These are phyloP conservation scores for Stevia rebaudiana DNA, from an alignment of 140 eudicot species.

Conservation along the genomic window DNA sequence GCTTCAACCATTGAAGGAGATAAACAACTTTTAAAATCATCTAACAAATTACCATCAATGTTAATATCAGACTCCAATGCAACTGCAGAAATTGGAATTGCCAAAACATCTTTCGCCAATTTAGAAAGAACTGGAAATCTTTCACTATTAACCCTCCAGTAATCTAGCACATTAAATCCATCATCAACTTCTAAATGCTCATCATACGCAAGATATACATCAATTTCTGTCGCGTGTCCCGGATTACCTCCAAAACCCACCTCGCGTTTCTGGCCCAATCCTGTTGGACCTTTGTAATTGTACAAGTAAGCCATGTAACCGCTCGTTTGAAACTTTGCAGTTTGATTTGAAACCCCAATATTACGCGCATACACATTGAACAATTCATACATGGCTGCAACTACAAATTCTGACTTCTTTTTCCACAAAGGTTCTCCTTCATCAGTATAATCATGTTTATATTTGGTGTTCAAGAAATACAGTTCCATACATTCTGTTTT, in stretches of 20 bases:
- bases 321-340: background rate
- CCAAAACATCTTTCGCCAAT: constrained; percentile 10
- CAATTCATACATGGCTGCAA: background rate
- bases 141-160: constrained; percentile 1
- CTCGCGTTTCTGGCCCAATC: background rate
- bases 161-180: background rate
- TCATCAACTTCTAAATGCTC: background rate
- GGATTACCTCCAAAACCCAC: constrained; percentile 11
- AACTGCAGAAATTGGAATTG: background rate
- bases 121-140: background rate
- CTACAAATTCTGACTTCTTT: constrained; percentile 5
- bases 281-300: background rate
- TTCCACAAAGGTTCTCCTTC: background rate
- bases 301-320: constrained; percentile 10
- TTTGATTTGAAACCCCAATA: background rate
- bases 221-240: background rate
- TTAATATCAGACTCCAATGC: background rate
- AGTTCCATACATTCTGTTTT: background rate
- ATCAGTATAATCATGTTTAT: constrained; percentile 2
- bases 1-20: constrained; percentile 1
- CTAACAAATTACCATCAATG: background rate
- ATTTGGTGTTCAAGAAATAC: constrained; percentile 2
- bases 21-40: background rate
- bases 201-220: background rate
- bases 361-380: constrained; percentile 8